Evolutionary conservation across 371 early-diverging fungal species (phyloP), one percentile per base, ranked within the genome.

Genomic region (Phascolomyces articulosus): DNA sequence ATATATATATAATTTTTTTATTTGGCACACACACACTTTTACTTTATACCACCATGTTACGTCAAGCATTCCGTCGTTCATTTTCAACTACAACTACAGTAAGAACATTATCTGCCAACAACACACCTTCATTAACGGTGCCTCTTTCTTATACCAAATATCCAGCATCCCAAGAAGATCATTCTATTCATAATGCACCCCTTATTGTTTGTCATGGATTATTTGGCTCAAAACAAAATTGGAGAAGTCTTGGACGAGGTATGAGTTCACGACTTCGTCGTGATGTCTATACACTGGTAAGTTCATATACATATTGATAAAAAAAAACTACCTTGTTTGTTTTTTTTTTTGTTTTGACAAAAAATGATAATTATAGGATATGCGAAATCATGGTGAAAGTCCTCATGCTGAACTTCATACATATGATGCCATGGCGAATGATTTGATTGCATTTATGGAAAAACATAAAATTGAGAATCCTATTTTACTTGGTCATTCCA

Each of bases 201-300:
- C 51, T 71, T 24, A 40, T 67, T 34, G 55, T 71, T 8, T 81
- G 95, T 53, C 98, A 96, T 74, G 97, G 98, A 26, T 81, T 98
- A 24, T 95, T 96, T 74, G 98, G 98, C 6, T 93, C 93, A 2
- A 96, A 97, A 74, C 95, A 96, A 66, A 96, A 96, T 76, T 96
- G 96, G 96, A 78, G 85, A 31, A 88, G 94, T 4, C 82, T 97
- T n/a, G 85, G 90, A 53, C 92, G 91, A 66, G 80, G 88, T 26
- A 79, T 96, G 56, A 73, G 89, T 18, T 73, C 74, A 20, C 80
- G 84, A 3, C 75, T 93, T 13, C 73, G 70, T 23, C 81, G 89
- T 9, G 76, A 81, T 29, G 88, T 95, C 2, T 86, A 87, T 54
- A 76, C 93, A 0, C 65, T 95, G 53, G 85, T 79, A 78, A 72